Evolutionary conservation across 2,329 filamentous ascomycete species (phyloP), one percentile per base, ranked within the genome.

Genomic region (Trichoderma hamatum): DNA sequence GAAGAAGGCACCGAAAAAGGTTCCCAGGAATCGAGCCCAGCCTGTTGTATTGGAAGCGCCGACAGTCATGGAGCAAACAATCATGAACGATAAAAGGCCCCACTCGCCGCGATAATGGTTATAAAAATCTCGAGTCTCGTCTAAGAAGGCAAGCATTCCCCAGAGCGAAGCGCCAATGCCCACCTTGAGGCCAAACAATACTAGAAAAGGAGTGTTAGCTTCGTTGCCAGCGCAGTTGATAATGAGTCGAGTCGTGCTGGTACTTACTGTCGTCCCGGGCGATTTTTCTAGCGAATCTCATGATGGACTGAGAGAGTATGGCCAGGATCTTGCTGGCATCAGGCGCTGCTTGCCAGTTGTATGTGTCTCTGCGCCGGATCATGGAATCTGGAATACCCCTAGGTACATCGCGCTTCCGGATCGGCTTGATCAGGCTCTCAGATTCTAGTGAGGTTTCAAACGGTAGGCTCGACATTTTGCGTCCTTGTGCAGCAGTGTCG

Each of bases 61-160:
- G 32, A 97, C 93, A 0, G 94, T 97, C 93, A 97, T 97, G 32
- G 92, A 93, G 78, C 93, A 97, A 26, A 97, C 94, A 76, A 97
- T 88, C 94, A 97, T 97, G 81, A 96, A 97, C 0, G 93, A 96
- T 60, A 97, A 81, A 5, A 97, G 84, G n/a, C 94, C 94, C 94
- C 94, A 97, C 82, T 97, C 94, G 36, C 94, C 93, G 74, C 94
- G 86, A 90, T 93, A 97, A 74, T 91, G 90, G 46, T 88, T 85
- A 77, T 97, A 97, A 28, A 90, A 85, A 0, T 91, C 90, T 67
- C 92, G 85, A 1, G 92, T 95, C 13, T 85, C 81, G 1, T 88
- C 85, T 32, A 97, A 84, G 75, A 96, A 97, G 3, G 94, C 90
- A 72, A 94, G 90, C 76, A 94, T 86, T 21, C 92, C 93, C 81